Evolutionary conservation across 495 filamentous ascomycete species (phyloP).

Genomic region (Penicillium longicatenatum): DNA sequence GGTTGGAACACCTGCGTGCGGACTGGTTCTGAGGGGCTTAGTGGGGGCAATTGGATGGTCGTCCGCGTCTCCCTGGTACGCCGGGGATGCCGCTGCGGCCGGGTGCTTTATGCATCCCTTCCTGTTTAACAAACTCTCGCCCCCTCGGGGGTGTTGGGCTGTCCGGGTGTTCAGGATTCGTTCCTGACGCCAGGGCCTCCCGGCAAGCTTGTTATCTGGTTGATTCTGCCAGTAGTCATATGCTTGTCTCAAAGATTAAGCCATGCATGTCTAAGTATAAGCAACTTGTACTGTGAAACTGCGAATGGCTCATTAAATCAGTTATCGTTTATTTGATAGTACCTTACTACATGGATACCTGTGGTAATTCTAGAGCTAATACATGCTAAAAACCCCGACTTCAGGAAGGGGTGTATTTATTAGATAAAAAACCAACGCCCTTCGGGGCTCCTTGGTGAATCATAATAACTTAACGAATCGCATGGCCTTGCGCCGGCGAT

Average conservation of each 20-base stretch:
- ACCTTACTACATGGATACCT: constrained; percentile 72
- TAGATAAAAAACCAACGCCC: constrained; percentile 71
- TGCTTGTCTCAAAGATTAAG: constrained; percentile 76
- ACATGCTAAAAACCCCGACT: constrained; percentile 69
- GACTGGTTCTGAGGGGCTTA: constrained; percentile 45
- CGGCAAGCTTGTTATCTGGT: constrained; percentile 55
- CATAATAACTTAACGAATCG: constrained; percentile 67
- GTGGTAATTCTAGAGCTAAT: constrained; percentile 77
- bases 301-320: constrained; percentile 73
- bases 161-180: constrained; percentile 1
- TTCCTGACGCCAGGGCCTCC: constrained; percentile 12
- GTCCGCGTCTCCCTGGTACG: constrained; percentile 19
- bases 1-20: constrained; percentile 27
- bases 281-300: constrained; percentile 69
- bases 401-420: constrained; percentile 67
- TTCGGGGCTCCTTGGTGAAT: constrained; percentile 64
- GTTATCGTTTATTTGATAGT: constrained; percentile 75
- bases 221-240: constrained; percentile 74
- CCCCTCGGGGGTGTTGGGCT: constrained; percentile 18
- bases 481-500: constrained; percentile 64
- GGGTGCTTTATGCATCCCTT: constrained; percentile 20
- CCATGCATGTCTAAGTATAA: constrained; percentile 75
- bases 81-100: constrained; percentile 16
- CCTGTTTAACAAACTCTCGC: constrained; percentile 17
- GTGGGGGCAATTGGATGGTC: constrained; percentile 52